Percentiles rank a stretch among this genome's conserved stretches.
Evolutionary conservation across 2,329 filamentous ascomycete genomes (phyloP).

Genomic region (Lasiodiplodia hormozganensis): DNA sequence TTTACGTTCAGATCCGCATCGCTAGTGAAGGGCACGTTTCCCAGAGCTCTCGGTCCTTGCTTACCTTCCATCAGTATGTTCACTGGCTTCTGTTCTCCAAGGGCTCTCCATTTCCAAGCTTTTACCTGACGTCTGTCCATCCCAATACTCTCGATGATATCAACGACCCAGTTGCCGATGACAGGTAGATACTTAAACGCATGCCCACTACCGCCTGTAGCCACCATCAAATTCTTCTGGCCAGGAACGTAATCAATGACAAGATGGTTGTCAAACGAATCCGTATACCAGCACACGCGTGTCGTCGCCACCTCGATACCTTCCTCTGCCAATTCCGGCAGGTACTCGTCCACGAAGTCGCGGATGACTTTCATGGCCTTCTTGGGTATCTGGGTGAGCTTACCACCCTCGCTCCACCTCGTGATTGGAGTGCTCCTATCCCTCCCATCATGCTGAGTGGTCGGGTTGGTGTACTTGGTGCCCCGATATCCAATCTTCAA

Average conservation of each 20-base stretch:
- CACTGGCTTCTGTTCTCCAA: background rate
- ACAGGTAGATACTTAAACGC: slow-evolving; percentile 42
- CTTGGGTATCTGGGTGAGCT: slow-evolving; percentile 34
- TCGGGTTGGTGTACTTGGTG: slow-evolving; percentile 55
- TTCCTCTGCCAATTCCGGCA: slow-evolving; percentile 50
- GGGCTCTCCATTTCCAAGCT: slow-evolving; percentile 32
- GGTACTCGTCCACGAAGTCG: slow-evolving; percentile 47
- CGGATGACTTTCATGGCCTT: slow-evolving; percentile 38
- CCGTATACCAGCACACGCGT: slow-evolving; percentile 31
- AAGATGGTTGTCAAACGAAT: slow-evolving; percentile 37
- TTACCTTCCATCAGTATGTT: slow-evolving; percentile 30
- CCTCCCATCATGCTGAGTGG: slow-evolving; percentile 45
- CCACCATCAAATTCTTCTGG: slow-evolving; percentile 36
- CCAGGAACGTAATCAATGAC: slow-evolving; percentile 36
- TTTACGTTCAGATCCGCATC: slow-evolving; percentile 1
- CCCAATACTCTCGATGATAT: slow-evolving; percentile 34
- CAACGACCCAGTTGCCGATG: slow-evolving; percentile 38
- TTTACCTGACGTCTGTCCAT: slow-evolving; percentile 29
- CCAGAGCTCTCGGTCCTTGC: slow-evolving; percentile 20
- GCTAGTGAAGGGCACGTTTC: slow-evolving; percentile 21
- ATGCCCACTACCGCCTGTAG: slow-evolving; percentile 40
- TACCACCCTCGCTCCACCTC: slow-evolving; percentile 5
- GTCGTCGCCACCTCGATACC: background rate
- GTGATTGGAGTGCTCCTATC: slow-evolving; percentile 28
- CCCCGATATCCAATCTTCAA: slow-evolving; percentile 60